Percentiles rank a stretch among this genome's conserved stretches.
phyloP scores from a whole-genome alignment of 176 grass and related monocot genomes.

The Alloteropsis semialata region DNA sequence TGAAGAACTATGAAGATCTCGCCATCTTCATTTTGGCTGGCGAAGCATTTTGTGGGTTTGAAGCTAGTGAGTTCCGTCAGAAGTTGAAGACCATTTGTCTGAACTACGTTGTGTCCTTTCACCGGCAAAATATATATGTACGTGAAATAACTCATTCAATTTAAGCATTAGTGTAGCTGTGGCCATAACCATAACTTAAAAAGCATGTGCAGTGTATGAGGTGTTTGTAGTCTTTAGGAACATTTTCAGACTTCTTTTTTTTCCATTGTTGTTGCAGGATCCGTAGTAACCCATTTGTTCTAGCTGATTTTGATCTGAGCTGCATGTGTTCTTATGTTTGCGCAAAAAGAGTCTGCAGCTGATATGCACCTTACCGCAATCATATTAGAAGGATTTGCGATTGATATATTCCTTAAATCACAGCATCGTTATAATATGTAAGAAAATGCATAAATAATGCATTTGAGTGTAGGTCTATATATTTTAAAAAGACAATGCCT shows the following conservation, averaged over 20 bases:
- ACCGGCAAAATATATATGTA: constrained; percentile 99
- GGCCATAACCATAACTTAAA: constrained; percentile 16
- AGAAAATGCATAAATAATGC: not conserved
- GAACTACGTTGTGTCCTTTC: constrained; percentile 76
- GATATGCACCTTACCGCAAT: constrained; percentile 2
- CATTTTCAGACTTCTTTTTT: not conserved
- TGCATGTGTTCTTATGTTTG: not conserved
- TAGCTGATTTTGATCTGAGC: constrained; percentile 14
- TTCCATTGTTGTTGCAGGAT: not conserved
- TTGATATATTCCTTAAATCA: constrained; percentile 14
- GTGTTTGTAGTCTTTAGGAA: constrained; percentile 7
- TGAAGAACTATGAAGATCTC: constrained; percentile 96
- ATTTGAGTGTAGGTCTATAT: not conserved
- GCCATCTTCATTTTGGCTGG: constrained; percentile 92
- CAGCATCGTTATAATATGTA: not conserved
- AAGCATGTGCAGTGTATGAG: not conserved
- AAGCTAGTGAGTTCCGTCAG: constrained; percentile 90
- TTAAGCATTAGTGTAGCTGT: constrained; percentile 15
- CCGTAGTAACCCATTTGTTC: not conserved
- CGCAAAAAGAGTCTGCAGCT: constrained; percentile 6
- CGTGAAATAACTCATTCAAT: constrained; percentile 30
- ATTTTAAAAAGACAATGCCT: not conserved
- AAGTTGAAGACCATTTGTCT: constrained; percentile 89
- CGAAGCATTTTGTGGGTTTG: constrained; percentile 91
- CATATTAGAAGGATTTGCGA: not conserved